A percentile compares a stretch with the other conserved stretches of the same genome.
Conservation (phyloP, 2,329 filamentous ascomycete genomes). For the Microsporum audouinii region DNA sequence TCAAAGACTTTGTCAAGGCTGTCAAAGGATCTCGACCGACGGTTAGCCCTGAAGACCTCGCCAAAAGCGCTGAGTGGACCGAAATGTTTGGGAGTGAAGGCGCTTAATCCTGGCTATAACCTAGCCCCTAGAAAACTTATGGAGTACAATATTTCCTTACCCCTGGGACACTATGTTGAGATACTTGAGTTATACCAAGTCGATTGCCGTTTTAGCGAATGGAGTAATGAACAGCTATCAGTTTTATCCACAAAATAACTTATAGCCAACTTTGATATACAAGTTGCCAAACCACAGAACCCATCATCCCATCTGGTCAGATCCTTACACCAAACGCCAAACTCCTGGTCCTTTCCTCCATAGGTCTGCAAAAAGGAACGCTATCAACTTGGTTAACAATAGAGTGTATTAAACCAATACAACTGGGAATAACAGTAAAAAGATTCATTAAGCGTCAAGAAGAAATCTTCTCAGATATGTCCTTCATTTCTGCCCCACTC, state of each 20-base stretch:
- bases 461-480: background rate
- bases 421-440: background rate
- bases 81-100: conserved; percentile 92
- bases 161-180: conserved; percentile 6
- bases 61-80: conserved; percentile 83
- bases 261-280: background rate
- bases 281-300: background rate
- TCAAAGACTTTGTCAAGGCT: conserved; percentile 90
- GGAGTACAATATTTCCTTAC: background rate
- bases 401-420: background rate
- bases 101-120: conserved; percentile 33
- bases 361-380: background rate
- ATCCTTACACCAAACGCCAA: background rate
- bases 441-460: background rate
- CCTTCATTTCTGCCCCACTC: conserved; percentile 16
- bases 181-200: conserved; percentile 3
- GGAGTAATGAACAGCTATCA: conserved; percentile 4
- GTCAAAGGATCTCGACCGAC: conserved; percentile 82
- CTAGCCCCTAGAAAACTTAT: background rate
- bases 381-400: background rate
- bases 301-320: background rate
- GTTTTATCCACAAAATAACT: background rate
- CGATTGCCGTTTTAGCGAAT: conserved; percentile 14
- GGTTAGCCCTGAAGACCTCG: conserved; percentile 75
- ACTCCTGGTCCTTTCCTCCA: background rate